Conservation (phyloP, 768 basidiomycete species). For the Phlebiopsis flavidoalba region DNA sequence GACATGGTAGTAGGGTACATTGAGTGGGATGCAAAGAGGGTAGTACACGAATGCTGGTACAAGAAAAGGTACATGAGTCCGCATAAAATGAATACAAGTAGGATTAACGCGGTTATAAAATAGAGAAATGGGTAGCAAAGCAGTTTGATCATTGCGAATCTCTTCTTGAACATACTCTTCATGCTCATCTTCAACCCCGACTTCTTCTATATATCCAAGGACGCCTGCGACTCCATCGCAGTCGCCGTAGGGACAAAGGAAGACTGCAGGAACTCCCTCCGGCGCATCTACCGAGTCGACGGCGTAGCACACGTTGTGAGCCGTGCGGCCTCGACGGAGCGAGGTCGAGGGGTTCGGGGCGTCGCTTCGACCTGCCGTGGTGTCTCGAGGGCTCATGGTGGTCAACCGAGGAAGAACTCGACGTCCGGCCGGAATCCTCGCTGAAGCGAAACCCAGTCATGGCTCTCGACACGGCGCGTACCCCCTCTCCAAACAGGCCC, state of each 20-base stretch:
- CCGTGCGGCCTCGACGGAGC: neutral
- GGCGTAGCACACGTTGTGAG: neutral
- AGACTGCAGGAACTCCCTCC: slow-evolving; percentile 12
- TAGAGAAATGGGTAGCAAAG: neutral
- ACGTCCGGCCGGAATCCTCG: slow-evolving; percentile 2
- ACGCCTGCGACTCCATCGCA: neutral
- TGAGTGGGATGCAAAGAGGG: too few species aligned
- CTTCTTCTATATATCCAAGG: neutral
- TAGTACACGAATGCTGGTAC: too few species aligned
- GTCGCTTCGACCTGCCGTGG: slow-evolving; percentile 5
- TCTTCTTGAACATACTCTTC: slow-evolving; percentile 5
- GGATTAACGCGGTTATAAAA: neutral
- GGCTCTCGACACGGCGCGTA: neutral
- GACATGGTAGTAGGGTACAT: too few species aligned
- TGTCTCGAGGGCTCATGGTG: neutral
- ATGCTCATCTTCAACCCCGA: neutral
- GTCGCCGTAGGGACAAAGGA: slow-evolving; percentile 4
- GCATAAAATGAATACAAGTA: neutral
- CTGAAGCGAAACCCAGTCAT: slow-evolving; percentile 6
- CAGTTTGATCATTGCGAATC: neutral
- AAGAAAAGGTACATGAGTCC: neutral
- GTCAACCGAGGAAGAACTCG: neutral
- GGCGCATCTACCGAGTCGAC: slow-evolving; percentile 3
- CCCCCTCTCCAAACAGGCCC: neutral
- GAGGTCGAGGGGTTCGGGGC: slow-evolving; percentile 10